Base-by-base conservation (phyloP, 352 stramenopile genomes). In the Phytophthora pluvialis region DNA sequence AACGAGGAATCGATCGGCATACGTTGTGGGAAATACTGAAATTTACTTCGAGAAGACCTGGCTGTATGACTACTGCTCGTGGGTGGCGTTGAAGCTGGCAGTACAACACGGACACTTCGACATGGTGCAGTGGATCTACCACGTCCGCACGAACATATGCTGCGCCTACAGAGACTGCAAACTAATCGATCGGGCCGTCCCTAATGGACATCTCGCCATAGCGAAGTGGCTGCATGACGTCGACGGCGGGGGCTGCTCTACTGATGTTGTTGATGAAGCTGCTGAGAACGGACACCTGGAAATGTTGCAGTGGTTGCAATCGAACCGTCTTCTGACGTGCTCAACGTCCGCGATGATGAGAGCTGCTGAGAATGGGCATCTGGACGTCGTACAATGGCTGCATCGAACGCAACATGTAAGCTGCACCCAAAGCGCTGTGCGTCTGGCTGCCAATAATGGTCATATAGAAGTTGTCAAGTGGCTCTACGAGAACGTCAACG, bases 281-380 rank as follows among this genome's bases (percentile, higher is more conserved):
- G 51, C n/a, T 48, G 32, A 13, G 2, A 59, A 49, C n/a, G 51
- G 51, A 5, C 51, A 59, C 28, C 16, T 59, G 1, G 26, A 59
- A 32, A 49, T 46, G 36, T 10, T 59, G 8, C 38, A 59, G 26
- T 59, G 51, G 51, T 21, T 49, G 38, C 15, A 49, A 9, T 59
- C 51, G n/a, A 48, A 48, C 0, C 1, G 21, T 21, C 25, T 40
- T 35, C 11, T 59, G 9, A 26, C 9, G 3, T 58, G 7, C n/a
- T 31, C 38, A 3, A 15, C n/a, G 18, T 12, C 33, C 26, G 49
- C 49, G 9, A 57, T 59, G 51, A n/a, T 18, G 32, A 28, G 38
- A 40, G 38, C 51, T 18, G 49, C 49, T 47, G 21, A 29, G 29
- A 57, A 36, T 4, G 48, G 48, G 1, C 33, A 56, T 13, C 13